Evolutionary conservation across 768 basidiomycete species (phyloP).

Genomic region (Kwoniella sp.): DNA sequence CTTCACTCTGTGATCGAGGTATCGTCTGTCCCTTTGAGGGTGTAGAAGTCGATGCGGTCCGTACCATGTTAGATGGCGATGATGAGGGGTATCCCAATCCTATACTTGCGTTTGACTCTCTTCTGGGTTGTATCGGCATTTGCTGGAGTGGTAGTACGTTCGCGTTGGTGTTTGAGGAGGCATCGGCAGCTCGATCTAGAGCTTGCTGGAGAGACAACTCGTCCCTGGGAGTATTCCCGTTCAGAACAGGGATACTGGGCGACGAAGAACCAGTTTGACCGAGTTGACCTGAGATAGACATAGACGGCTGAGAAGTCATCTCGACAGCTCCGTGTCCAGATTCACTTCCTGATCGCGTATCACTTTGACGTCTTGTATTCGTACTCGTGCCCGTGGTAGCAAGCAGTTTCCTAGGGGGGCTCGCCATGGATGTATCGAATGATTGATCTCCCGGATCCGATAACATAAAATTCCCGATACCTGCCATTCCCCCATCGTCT

Average conservation of each 20-base stretch:
- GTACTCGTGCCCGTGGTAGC: not conserved
- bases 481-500: constrained; percentile 31
- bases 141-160: not conserved
- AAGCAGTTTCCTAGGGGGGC: constrained; percentile 11
- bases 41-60: constrained; percentile 1
- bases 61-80: constrained; percentile 14
- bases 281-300: not conserved
- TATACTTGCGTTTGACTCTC: constrained; percentile 15
- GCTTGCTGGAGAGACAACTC: constrained; percentile 16
- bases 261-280: constrained; percentile 9
- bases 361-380: not conserved
- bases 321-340: too few species aligned
- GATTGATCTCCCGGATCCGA: constrained; percentile 20
- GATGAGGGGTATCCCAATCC: constrained; percentile 36
- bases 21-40: constrained; percentile 1
- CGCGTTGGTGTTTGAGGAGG: not conserved
- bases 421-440: constrained; percentile 14
- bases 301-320: too few species aligned
- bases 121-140: not conserved
- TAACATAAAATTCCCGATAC: constrained; percentile 45
- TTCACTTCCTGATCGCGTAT: not conserved
- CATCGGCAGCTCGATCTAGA: constrained; percentile 15
- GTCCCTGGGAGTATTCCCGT: not conserved
- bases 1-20: constrained; percentile 2
- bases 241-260: not conserved